Percentiles rank a stretch among this genome's conserved stretches.
phyloP scores from a whole-genome alignment of 2,329 filamentous ascomycete genomes.

The Colletotrichum navitas region DNA sequence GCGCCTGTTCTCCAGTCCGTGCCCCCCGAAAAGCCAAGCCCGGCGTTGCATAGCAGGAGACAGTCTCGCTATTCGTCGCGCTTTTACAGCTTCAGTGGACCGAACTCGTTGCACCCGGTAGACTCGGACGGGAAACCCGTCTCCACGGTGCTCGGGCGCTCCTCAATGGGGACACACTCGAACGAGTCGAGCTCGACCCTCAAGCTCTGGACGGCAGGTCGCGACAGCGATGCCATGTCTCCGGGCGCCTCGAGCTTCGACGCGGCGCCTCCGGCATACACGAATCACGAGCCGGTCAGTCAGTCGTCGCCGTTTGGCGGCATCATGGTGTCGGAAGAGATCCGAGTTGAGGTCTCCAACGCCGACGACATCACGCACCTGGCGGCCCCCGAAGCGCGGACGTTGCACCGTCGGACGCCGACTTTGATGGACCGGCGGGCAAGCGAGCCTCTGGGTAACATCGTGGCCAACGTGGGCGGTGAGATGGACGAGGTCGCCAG shows the following conservation, averaged over 20 bases:
- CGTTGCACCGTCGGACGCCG: conserved; percentile 38
- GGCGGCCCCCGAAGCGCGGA: conserved; percentile 43
- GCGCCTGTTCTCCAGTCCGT: conserved; percentile 60
- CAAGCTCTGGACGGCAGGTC: conserved; percentile 49
- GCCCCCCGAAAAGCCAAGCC: conserved; percentile 42
- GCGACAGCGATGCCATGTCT: conserved; percentile 39
- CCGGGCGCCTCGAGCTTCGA: conserved; percentile 37
- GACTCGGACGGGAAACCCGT: conserved; percentile 50
- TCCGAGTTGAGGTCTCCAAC: conserved; percentile 64
- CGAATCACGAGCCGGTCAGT: conserved; percentile 39
- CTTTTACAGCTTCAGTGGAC: conserved; percentile 27
- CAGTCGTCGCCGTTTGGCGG: conserved; percentile 58
- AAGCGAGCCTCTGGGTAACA: conserved; percentile 19
- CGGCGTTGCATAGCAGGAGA: conserved; percentile 36
- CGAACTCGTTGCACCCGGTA: conserved; percentile 43
- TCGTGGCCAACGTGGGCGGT: conserved; percentile 36
- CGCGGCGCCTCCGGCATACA: conserved; percentile 36
- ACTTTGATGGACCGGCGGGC: conserved; percentile 18
- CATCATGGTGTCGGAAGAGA: conserved; percentile 73
- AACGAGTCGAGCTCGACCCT: conserved; percentile 50
- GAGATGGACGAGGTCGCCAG: not conserved
- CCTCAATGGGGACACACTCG: conserved; percentile 46
- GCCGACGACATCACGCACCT: conserved; percentile 30
- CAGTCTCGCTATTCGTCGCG: conserved; percentile 25
- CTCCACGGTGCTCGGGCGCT: conserved; percentile 45